Percentiles rank a stretch among this genome's conserved stretches.
Conservation (phyloP, 306 rosid species). For the Prunus dulcis region DNA sequence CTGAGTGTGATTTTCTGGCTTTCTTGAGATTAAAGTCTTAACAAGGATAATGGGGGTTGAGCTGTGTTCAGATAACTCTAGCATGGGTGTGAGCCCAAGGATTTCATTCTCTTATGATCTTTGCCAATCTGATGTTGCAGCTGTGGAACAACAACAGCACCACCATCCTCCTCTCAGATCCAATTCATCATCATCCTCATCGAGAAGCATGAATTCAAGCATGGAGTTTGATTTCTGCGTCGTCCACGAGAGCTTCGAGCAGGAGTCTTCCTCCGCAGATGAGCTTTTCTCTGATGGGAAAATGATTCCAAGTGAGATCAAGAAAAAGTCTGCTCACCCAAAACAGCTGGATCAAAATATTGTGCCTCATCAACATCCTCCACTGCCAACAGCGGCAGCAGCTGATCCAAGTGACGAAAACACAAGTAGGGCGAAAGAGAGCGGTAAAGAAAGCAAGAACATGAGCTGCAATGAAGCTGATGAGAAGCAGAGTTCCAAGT, state of each 20-base stretch:
- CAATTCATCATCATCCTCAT: slow-evolving; percentile 32
- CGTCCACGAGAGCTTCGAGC: slow-evolving; percentile 49
- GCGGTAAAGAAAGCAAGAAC: slow-evolving; percentile 32
- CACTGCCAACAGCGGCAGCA: slow-evolving; percentile 17
- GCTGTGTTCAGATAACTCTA: slow-evolving; percentile 54
- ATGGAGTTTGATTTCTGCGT: slow-evolving; percentile 80
- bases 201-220: slow-evolving; percentile 44
- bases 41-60: slow-evolving; percentile 51
- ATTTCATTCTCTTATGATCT: slow-evolving; percentile 84
- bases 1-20: neutral
- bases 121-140: slow-evolving; percentile 51
- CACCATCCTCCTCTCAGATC: slow-evolving; percentile 48
- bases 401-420: neutral
- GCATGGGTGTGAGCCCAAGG: slow-evolving; percentile 48
- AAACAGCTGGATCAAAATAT: slow-evolving; percentile 19
- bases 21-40: neutral
- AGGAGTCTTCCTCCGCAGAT: slow-evolving; percentile 79
- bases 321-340: slow-evolving; percentile 40
- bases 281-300: slow-evolving; percentile 83
- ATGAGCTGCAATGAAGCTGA: slow-evolving; percentile 35
- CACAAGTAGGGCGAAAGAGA: slow-evolving; percentile 30
- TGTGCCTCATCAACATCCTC: slow-evolving; percentile 12
- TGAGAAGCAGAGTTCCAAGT: slow-evolving; percentile 50
- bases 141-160: slow-evolving; percentile 33
- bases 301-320: slow-evolving; percentile 63